Conservation (phyloP, 1,139 yeast species). For the Scheffersomyces quercinus region DNA sequence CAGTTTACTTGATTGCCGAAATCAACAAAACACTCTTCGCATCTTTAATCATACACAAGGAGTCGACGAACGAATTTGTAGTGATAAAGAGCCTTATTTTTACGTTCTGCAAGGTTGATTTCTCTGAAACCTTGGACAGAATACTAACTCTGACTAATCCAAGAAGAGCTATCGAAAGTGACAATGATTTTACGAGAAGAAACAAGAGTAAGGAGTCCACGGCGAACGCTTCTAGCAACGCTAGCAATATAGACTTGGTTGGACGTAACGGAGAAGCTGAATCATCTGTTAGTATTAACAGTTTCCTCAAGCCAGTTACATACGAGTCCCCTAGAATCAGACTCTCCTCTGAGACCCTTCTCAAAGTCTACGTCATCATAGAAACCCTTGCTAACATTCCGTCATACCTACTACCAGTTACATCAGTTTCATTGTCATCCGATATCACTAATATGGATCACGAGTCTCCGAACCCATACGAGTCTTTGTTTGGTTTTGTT, state of each 20-base stretch:
- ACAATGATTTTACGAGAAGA: neutral
- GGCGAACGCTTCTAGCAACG: neutral
- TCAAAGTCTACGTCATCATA: constrained; percentile 25
- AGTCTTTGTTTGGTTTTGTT: constrained; percentile 11
- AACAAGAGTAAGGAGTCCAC: too few relatives aligned
- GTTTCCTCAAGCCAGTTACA: neutral
- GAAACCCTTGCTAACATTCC: constrained; percentile 28
- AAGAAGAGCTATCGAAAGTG: constrained; percentile 1
- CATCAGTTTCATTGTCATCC: constrained; percentile 20
- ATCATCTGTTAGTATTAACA: too few relatives aligned
- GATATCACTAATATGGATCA: constrained; percentile 27
- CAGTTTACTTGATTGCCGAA: constrained; percentile 26
- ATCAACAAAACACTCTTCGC: constrained; percentile 22
- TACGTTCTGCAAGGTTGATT: constrained; percentile 24
- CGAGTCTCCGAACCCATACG: constrained; percentile 25
- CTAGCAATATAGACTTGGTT: neutral
- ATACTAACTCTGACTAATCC: constrained; percentile 28
- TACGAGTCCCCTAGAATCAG: constrained; percentile 20
- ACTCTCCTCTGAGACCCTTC: constrained; percentile 30
- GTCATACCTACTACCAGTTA: constrained; percentile 17
- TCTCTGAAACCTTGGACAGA: constrained; percentile 21
- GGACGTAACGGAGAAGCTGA: too few relatives aligned
- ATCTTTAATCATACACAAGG: constrained; percentile 13
- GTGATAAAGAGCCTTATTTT: constrained; percentile 22
- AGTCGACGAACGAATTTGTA: constrained; percentile 15